Evolutionary conservation across 2,329 filamentous ascomycete species (phyloP), one percentile per base, ranked within the genome.

Genomic region (Aureobasidium leucospermi): DNA sequence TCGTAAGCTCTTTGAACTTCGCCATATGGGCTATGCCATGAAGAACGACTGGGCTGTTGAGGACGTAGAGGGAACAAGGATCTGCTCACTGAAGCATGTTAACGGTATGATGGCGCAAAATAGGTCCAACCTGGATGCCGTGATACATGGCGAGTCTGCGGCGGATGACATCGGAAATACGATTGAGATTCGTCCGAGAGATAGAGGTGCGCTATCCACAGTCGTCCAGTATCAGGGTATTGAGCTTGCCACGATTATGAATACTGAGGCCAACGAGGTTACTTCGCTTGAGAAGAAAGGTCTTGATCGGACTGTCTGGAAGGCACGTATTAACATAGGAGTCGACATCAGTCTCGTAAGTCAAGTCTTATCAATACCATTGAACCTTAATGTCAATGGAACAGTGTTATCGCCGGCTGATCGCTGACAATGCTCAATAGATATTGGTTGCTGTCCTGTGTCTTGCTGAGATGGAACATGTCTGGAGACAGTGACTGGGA

Each of bases 381-480:
- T 13, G 10, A 2, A 8, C 29, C 13, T 3, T 52, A 0, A 2
- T 19, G 7, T 23, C 23, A 4, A 23, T 4, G 23, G 23, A 23
- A 4, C 23, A 3, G 23, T 23, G 23, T 23, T 23, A 23, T 23
- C 23, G 23, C 23, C 23, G 23, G 23, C 5, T 32, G 11, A 16
- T 29, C 39, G 31, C 55, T 58, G 43, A 58, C 32, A 39, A 10
- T 19, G 8, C 2, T 23, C 3, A 19, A 41, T 6, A 48, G 55
- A 58, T 58, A 6, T 28, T 48, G 23, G 55, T 58, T 13, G 32
- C 32, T 8, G 55, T 41, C 1, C 9, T 58, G 15, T 58, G 55
- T 19, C 43, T 47, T 39, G 55, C 55, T 4, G 55, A 58, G 45
- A 58, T 48, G 19, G 32, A 48, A 34, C 43, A 58, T 41, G 45